Conservation (phyloP, 345 rosid species). For the Cardiospermum halicacabum region DNA sequence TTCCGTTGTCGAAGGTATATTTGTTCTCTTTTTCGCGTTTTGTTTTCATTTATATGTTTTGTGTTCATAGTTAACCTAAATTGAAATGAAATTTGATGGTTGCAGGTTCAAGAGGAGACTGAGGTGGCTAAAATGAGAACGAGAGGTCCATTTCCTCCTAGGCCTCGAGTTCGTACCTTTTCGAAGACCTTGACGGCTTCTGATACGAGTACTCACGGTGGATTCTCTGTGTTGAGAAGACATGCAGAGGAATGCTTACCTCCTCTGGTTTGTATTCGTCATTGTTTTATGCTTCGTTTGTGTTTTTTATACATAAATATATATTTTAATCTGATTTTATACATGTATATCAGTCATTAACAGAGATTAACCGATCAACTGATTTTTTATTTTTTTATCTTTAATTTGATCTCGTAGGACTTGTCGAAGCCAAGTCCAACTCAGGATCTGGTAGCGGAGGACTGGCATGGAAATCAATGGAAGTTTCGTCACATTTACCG, state of each 20-base stretch:
- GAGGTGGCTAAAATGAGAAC: slow-evolving; percentile 27
- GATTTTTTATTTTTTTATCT: background rate
- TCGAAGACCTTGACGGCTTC: slow-evolving; percentile 59
- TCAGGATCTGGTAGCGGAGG: slow-evolving; percentile 60
- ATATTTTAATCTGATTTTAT: background rate
- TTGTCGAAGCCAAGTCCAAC: slow-evolving; percentile 61
- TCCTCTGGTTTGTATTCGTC: slow-evolving; percentile 34
- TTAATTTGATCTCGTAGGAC: slow-evolving; percentile 56
- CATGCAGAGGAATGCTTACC: slow-evolving; percentile 67
- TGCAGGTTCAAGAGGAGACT: slow-evolving; percentile 35
- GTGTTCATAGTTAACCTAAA: background rate
- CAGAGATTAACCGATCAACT: background rate
- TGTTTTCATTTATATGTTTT: background rate
- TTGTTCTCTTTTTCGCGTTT: background rate
- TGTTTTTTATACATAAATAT: background rate
- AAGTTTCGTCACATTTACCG: slow-evolving; percentile 56
- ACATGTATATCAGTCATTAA: background rate
- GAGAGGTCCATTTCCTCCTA: slow-evolving; percentile 20
- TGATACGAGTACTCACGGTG: slow-evolving; percentile 69
- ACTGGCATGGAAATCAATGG: slow-evolving; percentile 63
- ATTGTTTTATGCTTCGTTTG: background rate
- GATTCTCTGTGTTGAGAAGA: slow-evolving; percentile 57
- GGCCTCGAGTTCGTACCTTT: slow-evolving; percentile 41
- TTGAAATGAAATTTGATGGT: background rate
- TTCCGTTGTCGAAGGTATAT: slow-evolving; percentile 36